Evolutionary conservation across 495 filamentous ascomycete species (phyloP), one percentile per base, ranked within the genome.

Genomic region (Aspergillus olivimuriae): DNA sequence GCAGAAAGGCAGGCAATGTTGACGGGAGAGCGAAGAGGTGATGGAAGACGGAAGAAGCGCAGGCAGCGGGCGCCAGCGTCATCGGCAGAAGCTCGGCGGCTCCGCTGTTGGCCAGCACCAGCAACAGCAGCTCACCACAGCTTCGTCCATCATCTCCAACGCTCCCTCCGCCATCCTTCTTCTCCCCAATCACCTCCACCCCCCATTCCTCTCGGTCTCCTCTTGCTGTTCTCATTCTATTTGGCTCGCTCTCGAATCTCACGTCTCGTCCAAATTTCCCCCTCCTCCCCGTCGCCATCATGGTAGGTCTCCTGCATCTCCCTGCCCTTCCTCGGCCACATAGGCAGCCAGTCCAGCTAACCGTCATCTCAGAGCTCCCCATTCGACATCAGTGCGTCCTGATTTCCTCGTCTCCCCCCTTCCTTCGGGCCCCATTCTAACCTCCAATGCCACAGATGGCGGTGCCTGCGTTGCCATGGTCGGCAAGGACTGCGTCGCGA

Each of bases 401-500:
- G 41, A 14, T 35, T 36, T 20, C 40, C 19, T 41, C 34, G 17
- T 38, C 26, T 6, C 17, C 44, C 19, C 3, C 46, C 19, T 28
- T 28, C 11, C 6, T 5, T 28, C n/a, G n/a, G 24, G 11, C 24
- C 24, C 24, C 24, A 5, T 28, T 28, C 24, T 28, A 73, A 47
- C 22, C 18, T 40, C 21, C 4, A 14, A 23, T 6, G 36, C 20
- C 43, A 34, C 60, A 95, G 89, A 95, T 78, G 89, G 89, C 70
- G 89, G 89, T 65, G 89, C 89, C 72, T 90, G 85, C 72, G 87
- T 95, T 56, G 90, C 87, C 63, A 98, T 97, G 92, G 89, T 92
- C 43, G 92, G 92, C 75, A 97, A 97, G 68, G 87, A 95, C 82
- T 98, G 92, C 68, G 92, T 98, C 32, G 92, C 92, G 68, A 97